Base-by-base conservation (phyloP, 768 basidiomycete species). In the Neoboletus subvelutipes region DNA sequence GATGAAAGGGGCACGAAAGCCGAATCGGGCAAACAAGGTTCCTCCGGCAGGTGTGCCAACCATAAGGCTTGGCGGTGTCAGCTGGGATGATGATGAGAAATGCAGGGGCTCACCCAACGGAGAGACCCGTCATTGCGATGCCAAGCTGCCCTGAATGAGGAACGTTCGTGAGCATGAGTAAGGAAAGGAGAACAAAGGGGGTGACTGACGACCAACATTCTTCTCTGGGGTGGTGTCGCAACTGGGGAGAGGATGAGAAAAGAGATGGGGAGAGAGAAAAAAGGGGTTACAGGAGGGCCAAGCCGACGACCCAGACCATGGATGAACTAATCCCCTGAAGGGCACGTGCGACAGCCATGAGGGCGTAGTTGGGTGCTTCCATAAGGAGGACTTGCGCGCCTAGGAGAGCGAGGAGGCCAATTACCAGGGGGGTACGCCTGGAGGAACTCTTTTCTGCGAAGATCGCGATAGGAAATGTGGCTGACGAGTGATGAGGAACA, bases 41-140 rank as follows among this genome's bases (percentile, higher is more conserved):
- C 86, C 85, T 29, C 84, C 85, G 3, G 80, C 74, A 1, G 86
- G 83, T 3, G 84, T 81, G 12, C 83, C 85, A 28, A 82, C 72
- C 15, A 83, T 65, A n/a, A 79, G 67, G 34, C 84, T 85, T 22
- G 15, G 18, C 7, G 15, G 5, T 33, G 56, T 63, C 45, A 59
- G 40, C 11, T 5, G 13, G n/a, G 22, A 18, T 33, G 22, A 43
- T 9, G 13, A 9, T 5, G 17, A 28, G 26, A 26, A 47, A 22
- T 3, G 20, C 13, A 3, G 52, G 46, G 56, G 56, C 64, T 43
- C 52, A 83, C 82, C 85, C 85, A 28, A 83, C 55, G 17, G 83
- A 79, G 40, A 85, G 65, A 13, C 85, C 84, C 8, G 75, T 72
- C 78, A 86, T 84, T 5, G 83, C 80, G 34, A 85, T 69, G 0